These are phyloP conservation scores for Perilla frutescens DNA, from an alignment of 257 asterid species.

Conservation along the genomic window DNA sequence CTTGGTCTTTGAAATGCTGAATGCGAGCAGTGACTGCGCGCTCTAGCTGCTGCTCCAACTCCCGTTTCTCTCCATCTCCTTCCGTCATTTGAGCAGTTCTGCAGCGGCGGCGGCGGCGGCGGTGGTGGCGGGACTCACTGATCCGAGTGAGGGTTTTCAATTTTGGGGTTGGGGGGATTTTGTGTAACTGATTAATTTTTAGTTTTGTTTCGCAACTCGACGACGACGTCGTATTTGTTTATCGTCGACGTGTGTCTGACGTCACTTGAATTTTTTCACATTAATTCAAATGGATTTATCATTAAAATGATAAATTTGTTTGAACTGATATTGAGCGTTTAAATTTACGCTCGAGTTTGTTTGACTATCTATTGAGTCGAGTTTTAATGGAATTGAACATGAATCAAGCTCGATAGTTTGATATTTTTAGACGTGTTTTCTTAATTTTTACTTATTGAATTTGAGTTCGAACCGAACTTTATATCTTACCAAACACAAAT, in stretches of 20 bases:
- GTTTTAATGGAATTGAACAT: too few relatives aligned
- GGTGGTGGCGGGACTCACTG: constrained; percentile 21
- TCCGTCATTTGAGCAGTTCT: constrained; percentile 34
- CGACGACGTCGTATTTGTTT: background rate
- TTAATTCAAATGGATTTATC: background rate
- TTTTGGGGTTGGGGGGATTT: constrained; percentile 30
- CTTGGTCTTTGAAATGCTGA: constrained; percentile 70
- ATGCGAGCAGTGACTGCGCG: constrained; percentile 62
- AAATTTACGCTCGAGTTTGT: too few relatives aligned
- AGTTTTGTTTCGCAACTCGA: background rate
- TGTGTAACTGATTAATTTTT: too few relatives aligned
- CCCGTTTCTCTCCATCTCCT: constrained; percentile 46
- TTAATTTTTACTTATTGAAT: too few relatives aligned
- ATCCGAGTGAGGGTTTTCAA: constrained; percentile 40
- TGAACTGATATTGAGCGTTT: too few relatives aligned
- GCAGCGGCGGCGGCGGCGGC: background rate
- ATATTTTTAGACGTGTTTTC: too few relatives aligned
- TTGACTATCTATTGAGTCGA: too few relatives aligned
- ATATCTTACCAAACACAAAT: too few relatives aligned
- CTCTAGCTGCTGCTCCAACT: constrained; percentile 53
- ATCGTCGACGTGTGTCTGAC: background rate
- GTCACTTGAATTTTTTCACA: background rate
- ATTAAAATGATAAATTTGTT: too few relatives aligned
- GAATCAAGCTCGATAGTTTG: too few relatives aligned
- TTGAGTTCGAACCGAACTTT: too few relatives aligned